These are phyloP conservation scores for Fraxinus nigra DNA, from an alignment of 305 asterid genomes.

Conservation along the genomic window DNA sequence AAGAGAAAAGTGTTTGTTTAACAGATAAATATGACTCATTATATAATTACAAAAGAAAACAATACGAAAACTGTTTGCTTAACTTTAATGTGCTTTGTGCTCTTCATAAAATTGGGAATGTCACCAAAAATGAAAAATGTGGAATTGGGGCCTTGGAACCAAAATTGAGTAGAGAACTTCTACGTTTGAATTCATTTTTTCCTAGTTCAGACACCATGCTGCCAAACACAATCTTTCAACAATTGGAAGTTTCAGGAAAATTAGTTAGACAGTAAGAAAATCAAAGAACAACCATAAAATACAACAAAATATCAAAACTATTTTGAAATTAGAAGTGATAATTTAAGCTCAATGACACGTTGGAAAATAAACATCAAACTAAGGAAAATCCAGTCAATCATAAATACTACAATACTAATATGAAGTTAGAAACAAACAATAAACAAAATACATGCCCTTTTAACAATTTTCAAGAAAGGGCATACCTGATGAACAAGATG, in stretches of 20 bases:
- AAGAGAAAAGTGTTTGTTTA: neutral
- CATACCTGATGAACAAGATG: slow-evolving; percentile 77
- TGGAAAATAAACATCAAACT: neutral
- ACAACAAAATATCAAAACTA: neutral
- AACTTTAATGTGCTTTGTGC: neutral
- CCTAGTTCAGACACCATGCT: neutral
- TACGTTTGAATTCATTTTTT: neutral
- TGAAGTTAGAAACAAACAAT: neutral
- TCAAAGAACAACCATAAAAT: neutral
- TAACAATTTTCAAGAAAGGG: neutral
- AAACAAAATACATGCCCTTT: neutral
- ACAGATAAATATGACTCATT: neutral
- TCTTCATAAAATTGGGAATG: neutral
- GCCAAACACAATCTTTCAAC: neutral
- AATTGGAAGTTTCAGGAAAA: neutral
- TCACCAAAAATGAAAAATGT: neutral
- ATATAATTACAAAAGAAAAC: slow-evolving; percentile 5
- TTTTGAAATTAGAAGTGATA: neutral
- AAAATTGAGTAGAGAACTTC: neutral
- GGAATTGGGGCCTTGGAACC: neutral
- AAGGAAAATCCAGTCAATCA: slow-evolving; percentile 4
- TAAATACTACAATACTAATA: neutral
- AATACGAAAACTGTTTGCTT: neutral
- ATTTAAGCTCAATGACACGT: neutral
- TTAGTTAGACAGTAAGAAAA: neutral